Evolutionary conservation across 2,329 filamentous ascomycete species (phyloP).

Genomic region (Xylariaceae sp.): DNA sequence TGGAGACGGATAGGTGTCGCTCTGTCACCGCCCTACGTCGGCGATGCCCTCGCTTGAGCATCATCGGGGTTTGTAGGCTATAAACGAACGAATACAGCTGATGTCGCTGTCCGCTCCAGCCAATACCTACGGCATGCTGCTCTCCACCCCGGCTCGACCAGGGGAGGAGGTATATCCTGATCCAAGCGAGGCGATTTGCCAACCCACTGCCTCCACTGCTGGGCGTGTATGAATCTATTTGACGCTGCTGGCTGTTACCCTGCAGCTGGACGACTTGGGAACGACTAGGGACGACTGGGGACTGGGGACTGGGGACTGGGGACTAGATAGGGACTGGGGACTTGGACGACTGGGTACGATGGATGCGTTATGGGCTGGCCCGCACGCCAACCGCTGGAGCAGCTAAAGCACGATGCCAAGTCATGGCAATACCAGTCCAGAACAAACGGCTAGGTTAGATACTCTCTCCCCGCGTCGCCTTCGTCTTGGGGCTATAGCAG

Average conservation of each 20-base stretch:
- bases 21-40: not conserved
- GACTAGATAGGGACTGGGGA: too few relatives aligned
- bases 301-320: too few relatives aligned
- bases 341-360: not conserved
- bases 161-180: constrained; percentile 6
- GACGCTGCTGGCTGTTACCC: constrained; percentile 10
- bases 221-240: constrained; percentile 1
- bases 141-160: constrained; percentile 1
- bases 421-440: not conserved
- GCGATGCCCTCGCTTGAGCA: not conserved
- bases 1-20: not conserved
- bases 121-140: not conserved
- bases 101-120: constrained; percentile 10
- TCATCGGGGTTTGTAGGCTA: not conserved
- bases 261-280: constrained; percentile 7
- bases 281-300: too few relatives aligned
- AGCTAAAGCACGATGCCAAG: not conserved
- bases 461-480: constrained; percentile 3
- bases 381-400: constrained; percentile 5
- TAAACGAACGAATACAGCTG: constrained; percentile 2
- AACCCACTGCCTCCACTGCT: not conserved
- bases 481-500: constrained; percentile 5
- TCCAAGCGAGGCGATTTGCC: constrained; percentile 9
- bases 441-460: not conserved
- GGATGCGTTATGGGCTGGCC: constrained; percentile 10